Conservation (phyloP, 2,329 filamentous ascomycete species). For the Cercospora berteroae region DNA sequence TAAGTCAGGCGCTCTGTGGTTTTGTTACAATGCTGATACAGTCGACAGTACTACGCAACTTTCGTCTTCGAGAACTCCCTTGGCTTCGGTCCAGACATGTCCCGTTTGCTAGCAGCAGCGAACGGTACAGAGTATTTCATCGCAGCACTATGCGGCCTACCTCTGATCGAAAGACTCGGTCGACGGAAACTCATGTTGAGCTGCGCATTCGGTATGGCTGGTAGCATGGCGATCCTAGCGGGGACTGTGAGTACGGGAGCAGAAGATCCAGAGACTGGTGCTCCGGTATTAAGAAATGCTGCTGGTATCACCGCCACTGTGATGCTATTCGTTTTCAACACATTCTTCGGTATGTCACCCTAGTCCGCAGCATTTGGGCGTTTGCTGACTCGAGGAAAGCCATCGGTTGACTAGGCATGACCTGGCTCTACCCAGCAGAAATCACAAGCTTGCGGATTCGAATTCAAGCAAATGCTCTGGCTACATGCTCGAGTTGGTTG, state of each 20-base stretch:
- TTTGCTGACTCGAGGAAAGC: slow-evolving; percentile 9
- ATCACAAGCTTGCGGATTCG: slow-evolving; percentile 50
- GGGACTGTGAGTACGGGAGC: slow-evolving; percentile 13
- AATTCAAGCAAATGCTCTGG: slow-evolving; percentile 54
- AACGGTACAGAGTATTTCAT: slow-evolving; percentile 32
- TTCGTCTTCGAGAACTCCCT: slow-evolving; percentile 54
- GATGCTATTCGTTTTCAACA: slow-evolving; percentile 29
- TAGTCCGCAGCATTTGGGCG: no score
- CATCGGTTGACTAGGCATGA: slow-evolving; percentile 34
- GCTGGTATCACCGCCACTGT: slow-evolving; percentile 32
- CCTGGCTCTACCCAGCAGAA: slow-evolving; percentile 41
- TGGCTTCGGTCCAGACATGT: slow-evolving; percentile 43
- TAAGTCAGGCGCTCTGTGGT: not conserved
- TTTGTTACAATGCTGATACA: not conserved
- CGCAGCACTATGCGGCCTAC: slow-evolving; percentile 49
- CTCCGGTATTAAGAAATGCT: not conserved
- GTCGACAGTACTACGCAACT: slow-evolving; percentile 40
- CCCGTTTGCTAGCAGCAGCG: slow-evolving; percentile 26
- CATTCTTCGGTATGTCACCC: slow-evolving; percentile 25
- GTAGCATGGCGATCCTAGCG: slow-evolving; percentile 28
- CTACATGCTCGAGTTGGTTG: slow-evolving; percentile 49
- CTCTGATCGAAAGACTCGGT: slow-evolving; percentile 62
- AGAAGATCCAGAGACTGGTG: slow-evolving; percentile 1
- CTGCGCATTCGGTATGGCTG: slow-evolving; percentile 30
- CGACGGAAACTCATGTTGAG: slow-evolving; percentile 41